phyloP scores from a whole-genome alignment of 2,329 filamentous ascomycete genomes.

The Colletotrichum trifolii region DNA sequence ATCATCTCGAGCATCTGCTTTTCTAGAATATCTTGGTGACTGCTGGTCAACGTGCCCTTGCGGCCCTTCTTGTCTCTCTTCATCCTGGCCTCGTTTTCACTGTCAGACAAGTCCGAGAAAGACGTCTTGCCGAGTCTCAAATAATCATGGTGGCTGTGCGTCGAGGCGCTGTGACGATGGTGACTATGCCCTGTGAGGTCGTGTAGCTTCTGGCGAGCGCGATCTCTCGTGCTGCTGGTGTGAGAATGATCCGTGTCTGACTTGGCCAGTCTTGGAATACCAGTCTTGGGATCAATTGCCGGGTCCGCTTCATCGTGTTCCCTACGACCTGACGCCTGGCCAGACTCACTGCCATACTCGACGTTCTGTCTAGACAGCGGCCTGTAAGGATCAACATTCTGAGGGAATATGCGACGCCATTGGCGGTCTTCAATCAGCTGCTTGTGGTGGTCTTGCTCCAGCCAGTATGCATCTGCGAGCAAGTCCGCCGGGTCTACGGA shows the following conservation, averaged over 20 bases:
- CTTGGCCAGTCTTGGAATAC: constrained; percentile 37
- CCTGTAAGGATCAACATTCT: constrained; percentile 42
- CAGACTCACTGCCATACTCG: constrained; percentile 33
- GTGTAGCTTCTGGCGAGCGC: constrained; percentile 70
- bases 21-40: constrained; percentile 64
- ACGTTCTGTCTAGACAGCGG: constrained; percentile 43
- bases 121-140: constrained; percentile 64
- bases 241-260: constrained; percentile 57
- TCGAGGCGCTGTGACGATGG: constrained; percentile 59
- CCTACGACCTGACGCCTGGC: constrained; percentile 13
- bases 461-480: constrained; percentile 90
- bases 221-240: constrained; percentile 65
- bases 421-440: constrained; percentile 82
- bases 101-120: constrained; percentile 70
- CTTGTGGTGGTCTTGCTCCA: constrained; percentile 85
- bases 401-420: constrained; percentile 77
- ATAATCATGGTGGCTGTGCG: constrained; percentile 63
- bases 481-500: constrained; percentile 84
- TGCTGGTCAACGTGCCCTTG: constrained; percentile 60
- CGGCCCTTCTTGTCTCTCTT: constrained; percentile 52
- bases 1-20: constrained; percentile 73
- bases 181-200: constrained; percentile 59
- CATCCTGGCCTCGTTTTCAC: constrained; percentile 56
- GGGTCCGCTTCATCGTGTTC: constrained; percentile 17
- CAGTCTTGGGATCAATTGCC: constrained; percentile 38